Base-by-base conservation (phyloP, 2,329 filamentous ascomycete genomes). In the Xylariaceae sp. region DNA sequence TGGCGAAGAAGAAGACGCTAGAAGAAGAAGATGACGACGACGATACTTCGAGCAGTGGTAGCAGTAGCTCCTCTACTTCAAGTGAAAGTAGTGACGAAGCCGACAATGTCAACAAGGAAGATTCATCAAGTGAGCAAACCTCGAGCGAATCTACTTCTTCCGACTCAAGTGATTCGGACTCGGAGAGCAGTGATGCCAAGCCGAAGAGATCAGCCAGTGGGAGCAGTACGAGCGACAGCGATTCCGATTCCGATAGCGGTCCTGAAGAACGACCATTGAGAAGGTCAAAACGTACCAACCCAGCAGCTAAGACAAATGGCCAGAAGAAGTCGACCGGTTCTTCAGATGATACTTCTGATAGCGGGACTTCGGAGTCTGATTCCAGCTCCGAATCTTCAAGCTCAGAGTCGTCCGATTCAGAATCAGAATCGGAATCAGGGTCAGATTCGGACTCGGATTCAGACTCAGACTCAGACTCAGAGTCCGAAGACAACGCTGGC, bases 41-140 rank as follows among this genome's bases (percentile, higher is more conserved):
- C 6, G 63, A 65, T 52, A 66, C 66, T 37, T 69, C 68, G 6
- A 70, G 66, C 18, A 68, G 64, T 53, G 65, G 62, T 23, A 63
- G 63, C 23, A 69, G 66, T 9, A 55, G 53, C 18, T 70, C 67
- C 9, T 64, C 60, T 5, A 30, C 23, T 50, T 70, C 66, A 13
- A 68, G 69, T 23, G 57, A 45, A 7, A 68, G 63, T 18, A 51
- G 35, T 47, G 64, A 63, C 17, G 64, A 64, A 35, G 50, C 54
- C n/a, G 59, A 59, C 15, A 64, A 66, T 34, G 56, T 58, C n/a
- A 44, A 13, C n/a, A 62, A 64, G 11, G 57, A 59, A 4, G 57
- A 11, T 10, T 53, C 51, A 8, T 57, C 56, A 4, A 47, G 34
- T 34, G 23, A 44, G 17, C 23, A 5, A 13, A 50, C 51, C 3